Percentiles rank a stretch among this genome's conserved stretches.
These are phyloP conservation scores for Crucibulum laeve DNA, from an alignment of 768 basidiomycete genomes.

Conservation along the genomic window DNA sequence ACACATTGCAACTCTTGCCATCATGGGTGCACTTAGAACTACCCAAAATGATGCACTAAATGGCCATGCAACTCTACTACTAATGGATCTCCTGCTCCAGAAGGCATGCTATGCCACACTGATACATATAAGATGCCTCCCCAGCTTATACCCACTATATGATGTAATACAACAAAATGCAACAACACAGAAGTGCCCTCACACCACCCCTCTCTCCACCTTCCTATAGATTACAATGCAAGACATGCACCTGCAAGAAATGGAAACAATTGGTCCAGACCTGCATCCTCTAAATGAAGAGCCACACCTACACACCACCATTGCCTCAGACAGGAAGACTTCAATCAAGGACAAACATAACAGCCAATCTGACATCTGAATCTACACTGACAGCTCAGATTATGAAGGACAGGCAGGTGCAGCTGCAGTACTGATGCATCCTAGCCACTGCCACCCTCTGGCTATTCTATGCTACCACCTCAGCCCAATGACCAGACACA, in stretches of 20 bases:
- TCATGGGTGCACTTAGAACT: slow-evolving; percentile 9
- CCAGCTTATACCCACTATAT: slow-evolving; percentile 9
- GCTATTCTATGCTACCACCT: too few species aligned
- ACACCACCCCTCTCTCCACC: neutral
- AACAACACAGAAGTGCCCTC: neutral
- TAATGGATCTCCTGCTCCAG: slow-evolving; percentile 7
- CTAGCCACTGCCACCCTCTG: too few species aligned
- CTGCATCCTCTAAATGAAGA: neutral
- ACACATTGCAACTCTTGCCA: slow-evolving; percentile 7
- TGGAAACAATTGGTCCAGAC: neutral
- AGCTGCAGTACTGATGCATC: too few species aligned
- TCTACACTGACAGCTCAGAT: too few species aligned
- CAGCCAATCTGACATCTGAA: too few species aligned
- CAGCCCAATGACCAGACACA: too few species aligned
- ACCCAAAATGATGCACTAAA: slow-evolving; percentile 11
- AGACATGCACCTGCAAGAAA: neutral
- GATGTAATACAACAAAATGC: neutral
- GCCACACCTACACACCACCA: too few species aligned
- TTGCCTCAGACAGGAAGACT: too few species aligned
- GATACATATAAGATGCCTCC: slow-evolving; percentile 5
- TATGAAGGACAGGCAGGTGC: too few species aligned
- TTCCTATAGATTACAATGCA: neutral
- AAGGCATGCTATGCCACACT: slow-evolving; percentile 10
- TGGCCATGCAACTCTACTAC: slow-evolving; percentile 11
- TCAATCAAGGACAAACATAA: too few species aligned